These are phyloP conservation scores for Mycena galopus DNA, from an alignment of 768 basidiomycete genomes.

Conservation along the genomic window DNA sequence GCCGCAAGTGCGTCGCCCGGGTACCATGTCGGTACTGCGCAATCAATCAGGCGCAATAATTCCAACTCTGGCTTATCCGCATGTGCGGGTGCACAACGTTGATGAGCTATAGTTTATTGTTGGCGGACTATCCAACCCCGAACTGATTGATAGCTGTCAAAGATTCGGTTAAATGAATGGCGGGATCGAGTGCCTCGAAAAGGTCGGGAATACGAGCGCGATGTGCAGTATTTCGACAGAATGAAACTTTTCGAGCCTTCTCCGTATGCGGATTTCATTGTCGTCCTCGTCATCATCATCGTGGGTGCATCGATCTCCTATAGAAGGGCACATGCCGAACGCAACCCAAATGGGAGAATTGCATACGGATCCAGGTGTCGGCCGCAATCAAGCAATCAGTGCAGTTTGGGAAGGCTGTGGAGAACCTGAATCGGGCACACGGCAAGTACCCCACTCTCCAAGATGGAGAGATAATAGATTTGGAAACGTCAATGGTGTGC, in stretches of 20 bases:
- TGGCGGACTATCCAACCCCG: neutral
- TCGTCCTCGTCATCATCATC: too few relatives aligned
- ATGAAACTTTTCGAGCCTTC: neutral
- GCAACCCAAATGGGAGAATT: too few relatives aligned
- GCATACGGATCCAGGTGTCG: too few relatives aligned
- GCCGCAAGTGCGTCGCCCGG: neutral
- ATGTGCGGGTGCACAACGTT: neutral
- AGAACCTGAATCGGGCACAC: too few relatives aligned
- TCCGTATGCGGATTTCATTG: neutral
- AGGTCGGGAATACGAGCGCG: neutral
- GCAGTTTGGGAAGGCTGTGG: too few relatives aligned
- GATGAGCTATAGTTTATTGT: neutral
- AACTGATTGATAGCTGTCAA: neutral
- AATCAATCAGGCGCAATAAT: neutral
- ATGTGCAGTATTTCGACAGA: neutral
- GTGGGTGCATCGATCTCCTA: neutral
- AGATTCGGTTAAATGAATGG: constrained; percentile 25
- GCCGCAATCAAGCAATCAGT: too few relatives aligned
- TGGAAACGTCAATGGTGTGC: neutral
- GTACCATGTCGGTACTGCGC: neutral
- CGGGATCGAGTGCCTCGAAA: constrained; percentile 1
- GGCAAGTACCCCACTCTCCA: too few relatives aligned
- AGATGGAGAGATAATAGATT: neutral
- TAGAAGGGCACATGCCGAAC: neutral
- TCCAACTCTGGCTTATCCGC: neutral